Evolutionary conservation across 345 rosid species (phyloP).

Genomic region (Rubroshorea leprosula): DNA sequence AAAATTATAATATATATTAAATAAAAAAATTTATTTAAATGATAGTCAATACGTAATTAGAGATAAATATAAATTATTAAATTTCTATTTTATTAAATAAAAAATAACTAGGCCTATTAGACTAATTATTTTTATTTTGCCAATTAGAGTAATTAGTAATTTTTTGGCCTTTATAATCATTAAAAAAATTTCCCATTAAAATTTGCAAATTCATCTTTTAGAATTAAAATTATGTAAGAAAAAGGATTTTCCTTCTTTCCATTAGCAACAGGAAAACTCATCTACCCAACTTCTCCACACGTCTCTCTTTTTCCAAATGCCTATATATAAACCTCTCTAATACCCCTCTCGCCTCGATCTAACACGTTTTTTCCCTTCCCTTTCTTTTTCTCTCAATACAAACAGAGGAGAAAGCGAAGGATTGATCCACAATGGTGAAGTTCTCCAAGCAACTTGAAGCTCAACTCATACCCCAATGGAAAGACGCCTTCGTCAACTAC

Average conservation of each 20-base stretch:
- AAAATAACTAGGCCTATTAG: too few relatives aligned
- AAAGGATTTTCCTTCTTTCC: constrained; percentile 6
- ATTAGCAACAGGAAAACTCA: constrained; percentile 22
- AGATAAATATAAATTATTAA: too few relatives aligned
- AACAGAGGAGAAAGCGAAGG: not conserved
- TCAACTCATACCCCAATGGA: constrained; percentile 98
- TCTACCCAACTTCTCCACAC: constrained; percentile 26
- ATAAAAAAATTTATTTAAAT: too few relatives aligned
- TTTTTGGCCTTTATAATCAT: too few relatives aligned
- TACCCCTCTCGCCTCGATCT: constrained; percentile 27
- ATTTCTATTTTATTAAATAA: too few relatives aligned
- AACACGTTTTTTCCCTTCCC: constrained; percentile 5
- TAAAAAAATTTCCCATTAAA: too few relatives aligned
- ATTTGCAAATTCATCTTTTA: too few relatives aligned
- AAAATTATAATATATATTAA: too few relatives aligned
- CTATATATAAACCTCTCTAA: constrained; percentile 35
- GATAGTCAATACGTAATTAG: too few relatives aligned
- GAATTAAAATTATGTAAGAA: not conserved
- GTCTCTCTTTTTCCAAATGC: constrained; percentile 27
- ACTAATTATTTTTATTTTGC: too few relatives aligned
- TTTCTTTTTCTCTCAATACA: constrained; percentile 7
- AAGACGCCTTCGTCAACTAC: constrained; percentile 87
- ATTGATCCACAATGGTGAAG: constrained; percentile 64
- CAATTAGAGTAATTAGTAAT: too few relatives aligned
- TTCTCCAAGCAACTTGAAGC: constrained; percentile 96